Evolutionary conservation across 768 basidiomycete genomes (phyloP).

Genomic region (Krasilnikovozyma curviuscula): DNA sequence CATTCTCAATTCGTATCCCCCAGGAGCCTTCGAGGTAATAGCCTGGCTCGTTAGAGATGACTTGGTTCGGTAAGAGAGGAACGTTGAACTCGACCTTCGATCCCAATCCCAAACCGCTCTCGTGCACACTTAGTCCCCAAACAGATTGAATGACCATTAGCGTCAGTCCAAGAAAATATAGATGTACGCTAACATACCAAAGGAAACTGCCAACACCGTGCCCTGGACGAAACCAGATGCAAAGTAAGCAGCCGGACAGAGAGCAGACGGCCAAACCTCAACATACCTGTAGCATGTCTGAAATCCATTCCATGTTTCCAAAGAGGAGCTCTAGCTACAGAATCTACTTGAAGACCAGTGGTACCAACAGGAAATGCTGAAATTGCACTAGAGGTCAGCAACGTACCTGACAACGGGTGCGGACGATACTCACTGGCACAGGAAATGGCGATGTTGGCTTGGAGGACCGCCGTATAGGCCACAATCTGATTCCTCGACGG

Average conservation of each 20-base stretch:
- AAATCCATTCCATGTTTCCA: constrained; percentile 26
- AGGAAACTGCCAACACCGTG: no score
- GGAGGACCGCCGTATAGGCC: constrained; percentile 75
- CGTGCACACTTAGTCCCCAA: no score
- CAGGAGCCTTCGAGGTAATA: neutral
- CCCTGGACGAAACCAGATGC: no score
- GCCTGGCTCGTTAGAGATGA: neutral
- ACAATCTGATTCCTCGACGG: constrained; percentile 65
- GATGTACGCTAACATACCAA: no score
- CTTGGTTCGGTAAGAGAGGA: neutral
- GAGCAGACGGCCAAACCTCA: no score
- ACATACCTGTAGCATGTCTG: constrained; percentile 66
- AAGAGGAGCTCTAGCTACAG: constrained; percentile 14
- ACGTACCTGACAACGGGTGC: no score
- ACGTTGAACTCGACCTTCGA: neutral
- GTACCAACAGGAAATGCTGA: constrained; percentile 51
- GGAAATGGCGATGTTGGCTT: constrained; percentile 81
- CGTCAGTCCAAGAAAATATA: no score
- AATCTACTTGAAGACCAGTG: constrained; percentile 28
- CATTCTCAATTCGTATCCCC: neutral
- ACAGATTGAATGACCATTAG: no score
- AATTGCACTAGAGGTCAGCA: no score
- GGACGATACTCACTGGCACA: no score
- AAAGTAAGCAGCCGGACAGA: no score
- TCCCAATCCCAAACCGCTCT: neutral